Evolutionary conservation across 108 stramenopile genomes (phyloP).

Genomic region (Chaetoceros tenuissimus): DNA sequence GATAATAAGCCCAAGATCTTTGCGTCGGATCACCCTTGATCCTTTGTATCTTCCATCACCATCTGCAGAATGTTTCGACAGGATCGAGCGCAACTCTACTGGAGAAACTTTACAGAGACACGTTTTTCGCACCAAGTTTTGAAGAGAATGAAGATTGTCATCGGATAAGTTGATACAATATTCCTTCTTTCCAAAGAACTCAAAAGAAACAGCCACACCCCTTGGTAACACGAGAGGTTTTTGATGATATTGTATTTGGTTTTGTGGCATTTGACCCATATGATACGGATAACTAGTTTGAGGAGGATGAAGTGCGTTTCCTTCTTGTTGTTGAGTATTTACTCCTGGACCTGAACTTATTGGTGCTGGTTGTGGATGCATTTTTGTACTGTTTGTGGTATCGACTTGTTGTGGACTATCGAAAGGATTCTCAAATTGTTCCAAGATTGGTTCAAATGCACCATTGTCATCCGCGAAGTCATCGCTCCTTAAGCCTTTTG

Average conservation of each 20-base stretch:
- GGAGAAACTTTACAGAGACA: constrained; percentile 42
- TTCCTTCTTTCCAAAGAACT: constrained; percentile 49
- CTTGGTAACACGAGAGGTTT: constrained; percentile 31
- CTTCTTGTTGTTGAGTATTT: constrained; percentile 6
- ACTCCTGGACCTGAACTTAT: constrained; percentile 1
- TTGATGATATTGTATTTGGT: constrained; percentile 4
- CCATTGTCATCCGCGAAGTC: too few relatives aligned
- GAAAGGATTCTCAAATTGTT: too few relatives aligned
- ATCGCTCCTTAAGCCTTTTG: too few relatives aligned
- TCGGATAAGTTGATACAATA: constrained; percentile 74
- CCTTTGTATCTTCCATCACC: constrained; percentile 11
- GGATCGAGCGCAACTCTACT: constrained; percentile 43
- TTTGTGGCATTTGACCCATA: constrained; percentile 1
- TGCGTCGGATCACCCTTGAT: constrained; percentile 23
- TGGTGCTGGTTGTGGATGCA: constrained; percentile 5
- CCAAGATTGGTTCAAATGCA: too few relatives aligned
- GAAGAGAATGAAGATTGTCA: constrained; percentile 61
- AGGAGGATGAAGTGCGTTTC: constrained; percentile 6
- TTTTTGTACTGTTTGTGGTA: neutral
- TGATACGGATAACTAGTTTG: constrained; percentile 3
- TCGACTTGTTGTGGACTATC: too few relatives aligned
- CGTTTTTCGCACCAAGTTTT: constrained; percentile 50
- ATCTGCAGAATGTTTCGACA: constrained; percentile 33
- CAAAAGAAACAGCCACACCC: constrained; percentile 65
- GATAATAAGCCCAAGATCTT: constrained; percentile 33